Base-by-base conservation (phyloP, 2,329 filamentous ascomycete genomes). In the Fusarium sp. region DNA sequence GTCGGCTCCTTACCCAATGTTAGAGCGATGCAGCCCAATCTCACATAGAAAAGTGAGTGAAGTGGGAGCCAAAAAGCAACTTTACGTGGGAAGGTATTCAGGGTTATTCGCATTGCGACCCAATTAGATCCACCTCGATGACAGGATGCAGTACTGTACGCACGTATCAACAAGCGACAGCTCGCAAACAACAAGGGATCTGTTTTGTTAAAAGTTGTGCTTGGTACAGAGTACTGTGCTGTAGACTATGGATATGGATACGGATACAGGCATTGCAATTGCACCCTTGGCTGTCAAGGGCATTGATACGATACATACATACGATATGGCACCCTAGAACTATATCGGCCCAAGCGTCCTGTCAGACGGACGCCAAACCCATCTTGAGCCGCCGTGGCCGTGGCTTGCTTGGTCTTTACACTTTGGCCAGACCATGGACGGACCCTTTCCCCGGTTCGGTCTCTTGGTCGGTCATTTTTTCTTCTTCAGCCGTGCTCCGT, bases 391-490 rank as follows among this genome's bases (percentile, higher is more conserved):
- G 54, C 70, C 65, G 65, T 73, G 68, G 62, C 63, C 70, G 48
- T 52, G 70, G 60, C 47, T 52, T 52, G 60, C 47, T 52, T 52
- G 34, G 55, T 61, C 32, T 58, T 55, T 63, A 56, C 51, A 20
- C 49, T 41, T 46, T 47, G 44, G 32, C 51, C 44, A 38, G 62
- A 58, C 66, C 53, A 62, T 62, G 62, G 58, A 24, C 65, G 62
- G 61, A 27, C 55, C 58, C 65, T 62, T 66, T 74, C 71, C 72
- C 72, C 70, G 66, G 65, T 60, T 74, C 72, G 72, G 72, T 53
- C 60, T 67, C 70, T 70, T 74, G 65, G 72, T 73, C 72, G 72
- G 72, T 62, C 60, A 60, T 74, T 74, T 70, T 70, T 73, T 58
- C 58, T 71, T 62, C 64, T 63, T 61, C 53, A 67, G 58, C 66